These are phyloP conservation scores for Globisporangium nunn DNA, from an alignment of 352 stramenopile species.

Conservation along the genomic window DNA sequence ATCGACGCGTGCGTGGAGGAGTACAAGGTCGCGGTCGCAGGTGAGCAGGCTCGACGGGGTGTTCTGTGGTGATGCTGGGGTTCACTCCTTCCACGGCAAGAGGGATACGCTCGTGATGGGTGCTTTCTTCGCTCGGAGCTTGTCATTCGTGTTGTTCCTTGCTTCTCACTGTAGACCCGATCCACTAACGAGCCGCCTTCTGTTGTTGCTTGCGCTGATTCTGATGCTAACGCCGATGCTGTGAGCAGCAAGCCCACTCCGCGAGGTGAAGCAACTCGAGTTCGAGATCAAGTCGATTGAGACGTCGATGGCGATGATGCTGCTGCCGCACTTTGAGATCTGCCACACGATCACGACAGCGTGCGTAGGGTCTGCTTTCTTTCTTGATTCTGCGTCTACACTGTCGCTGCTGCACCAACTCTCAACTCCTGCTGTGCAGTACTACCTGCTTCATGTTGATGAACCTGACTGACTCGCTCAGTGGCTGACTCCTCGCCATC, in stretches of 20 bases:
- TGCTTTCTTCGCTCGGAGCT: too few relatives aligned
- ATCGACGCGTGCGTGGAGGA: constrained; percentile 24
- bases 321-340: constrained; percentile 46
- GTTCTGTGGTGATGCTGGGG: background rate
- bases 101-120: too few relatives aligned
- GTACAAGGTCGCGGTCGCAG: constrained; percentile 24
- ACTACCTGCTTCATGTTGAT: too few relatives aligned
- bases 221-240: too few relatives aligned
- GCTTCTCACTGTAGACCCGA: too few relatives aligned
- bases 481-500: background rate
- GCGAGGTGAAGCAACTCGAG: constrained; percentile 26
- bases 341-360: constrained; percentile 47
- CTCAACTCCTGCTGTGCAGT: too few relatives aligned
- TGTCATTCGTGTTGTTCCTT: too few relatives aligned
- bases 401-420: too few relatives aligned
- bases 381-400: background rate
- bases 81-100: too few relatives aligned
- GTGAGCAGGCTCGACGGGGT: background rate
- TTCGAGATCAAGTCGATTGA: constrained; percentile 37
- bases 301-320: constrained; percentile 38
- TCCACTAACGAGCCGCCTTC: background rate
- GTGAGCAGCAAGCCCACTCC: constrained; percentile 24
- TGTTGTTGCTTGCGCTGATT: too few relatives aligned
- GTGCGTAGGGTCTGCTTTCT: constrained; percentile 14
- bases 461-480: too few relatives aligned